Conservation (phyloP, 352 stramenopile genomes). For the Plasmopara muralis region DNA sequence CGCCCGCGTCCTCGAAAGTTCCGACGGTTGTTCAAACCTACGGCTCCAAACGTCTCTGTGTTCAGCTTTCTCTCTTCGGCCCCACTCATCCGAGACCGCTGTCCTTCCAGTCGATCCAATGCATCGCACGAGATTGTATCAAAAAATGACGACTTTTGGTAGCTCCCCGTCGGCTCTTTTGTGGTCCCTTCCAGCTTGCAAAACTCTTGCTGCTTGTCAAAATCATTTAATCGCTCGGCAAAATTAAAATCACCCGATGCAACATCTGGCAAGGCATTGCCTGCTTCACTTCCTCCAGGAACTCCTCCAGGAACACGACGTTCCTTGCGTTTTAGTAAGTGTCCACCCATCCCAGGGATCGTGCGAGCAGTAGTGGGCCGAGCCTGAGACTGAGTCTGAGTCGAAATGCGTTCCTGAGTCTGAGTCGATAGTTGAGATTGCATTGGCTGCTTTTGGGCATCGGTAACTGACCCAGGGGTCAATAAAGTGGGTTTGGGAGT, state of each 20-base stretch:
- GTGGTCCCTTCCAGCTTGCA: slow-evolving; percentile 48
- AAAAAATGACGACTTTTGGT: slow-evolving; percentile 88
- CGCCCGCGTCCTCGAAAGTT: slow-evolving; percentile 62
- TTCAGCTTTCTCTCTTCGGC: slow-evolving; percentile 83
- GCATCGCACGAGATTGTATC: slow-evolving; percentile 87
- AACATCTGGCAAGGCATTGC: slow-evolving; percentile 8
- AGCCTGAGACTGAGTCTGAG: slow-evolving; percentile 3
- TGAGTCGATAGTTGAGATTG: slow-evolving; percentile 7
- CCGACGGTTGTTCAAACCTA: slow-evolving; percentile 80
- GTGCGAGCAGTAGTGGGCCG: slow-evolving; percentile 30
- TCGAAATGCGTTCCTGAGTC: slow-evolving; percentile 5
- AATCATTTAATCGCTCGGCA: slow-evolving; percentile 48
- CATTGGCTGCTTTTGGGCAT: slow-evolving; percentile 22
- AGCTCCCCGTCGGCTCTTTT: slow-evolving; percentile 50
- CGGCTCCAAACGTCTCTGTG: slow-evolving; percentile 84
- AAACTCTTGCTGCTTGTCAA: slow-evolving; percentile 79
- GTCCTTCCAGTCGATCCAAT: slow-evolving; percentile 71
- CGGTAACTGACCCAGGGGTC: slow-evolving; percentile 48
- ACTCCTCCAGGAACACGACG: slow-evolving; percentile 42
- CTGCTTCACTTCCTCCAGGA: slow-evolving; percentile 24
- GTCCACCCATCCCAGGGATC: slow-evolving; percentile 76
- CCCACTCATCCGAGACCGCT: slow-evolving; percentile 55
- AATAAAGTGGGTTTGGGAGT: slow-evolving; percentile 36
- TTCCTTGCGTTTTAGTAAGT: slow-evolving; percentile 76
- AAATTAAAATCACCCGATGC: slow-evolving; percentile 69